phyloP scores from a whole-genome alignment of 148 eudicot species.

The Rhododendron henanense region DNA sequence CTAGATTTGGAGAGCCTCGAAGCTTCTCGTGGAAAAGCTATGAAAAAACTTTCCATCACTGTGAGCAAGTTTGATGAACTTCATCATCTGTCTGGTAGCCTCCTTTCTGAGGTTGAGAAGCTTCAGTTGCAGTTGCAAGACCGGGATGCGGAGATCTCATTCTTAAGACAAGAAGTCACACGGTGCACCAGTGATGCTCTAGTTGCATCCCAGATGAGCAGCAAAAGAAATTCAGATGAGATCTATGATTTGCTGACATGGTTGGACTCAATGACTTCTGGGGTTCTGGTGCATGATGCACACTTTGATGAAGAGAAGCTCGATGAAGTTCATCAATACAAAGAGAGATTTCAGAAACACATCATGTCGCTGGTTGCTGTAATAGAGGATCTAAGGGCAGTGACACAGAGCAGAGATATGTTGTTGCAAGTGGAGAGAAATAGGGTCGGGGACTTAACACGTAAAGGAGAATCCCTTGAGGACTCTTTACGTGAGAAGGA shows the following conservation, averaged over 20 bases:
- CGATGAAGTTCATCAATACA: conserved; percentile 31
- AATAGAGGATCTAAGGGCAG: conserved; percentile 57
- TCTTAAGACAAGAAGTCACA: conserved; percentile 92
- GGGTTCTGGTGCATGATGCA: conserved; percentile 34
- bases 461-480: conserved; percentile 56
- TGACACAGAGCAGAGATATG: conserved; percentile 52
- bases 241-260: conserved; percentile 58
- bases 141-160: conserved; percentile 82
- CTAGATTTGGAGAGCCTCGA: conserved; percentile 61
- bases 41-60: conserved; percentile 78
- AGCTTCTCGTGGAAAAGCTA: conserved; percentile 76
- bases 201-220: conserved; percentile 64
- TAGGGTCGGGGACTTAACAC: conserved; percentile 61
- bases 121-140: conserved; percentile 87
- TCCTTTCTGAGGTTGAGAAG: conserved; percentile 89
- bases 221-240: conserved; percentile 59
- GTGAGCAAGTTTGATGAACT: conserved; percentile 95
- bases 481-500: conserved; percentile 61
- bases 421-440: conserved; percentile 59
- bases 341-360: conserved; percentile 57
- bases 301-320: conserved; percentile 27
- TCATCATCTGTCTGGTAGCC: conserved; percentile 78
- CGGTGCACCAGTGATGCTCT: conserved; percentile 84
- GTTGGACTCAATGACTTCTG: conserved; percentile 55
- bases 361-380: conserved; percentile 52